Conservation (phyloP, 2,329 filamentous ascomycete species). For the Nothomitra cinnamomea region DNA sequence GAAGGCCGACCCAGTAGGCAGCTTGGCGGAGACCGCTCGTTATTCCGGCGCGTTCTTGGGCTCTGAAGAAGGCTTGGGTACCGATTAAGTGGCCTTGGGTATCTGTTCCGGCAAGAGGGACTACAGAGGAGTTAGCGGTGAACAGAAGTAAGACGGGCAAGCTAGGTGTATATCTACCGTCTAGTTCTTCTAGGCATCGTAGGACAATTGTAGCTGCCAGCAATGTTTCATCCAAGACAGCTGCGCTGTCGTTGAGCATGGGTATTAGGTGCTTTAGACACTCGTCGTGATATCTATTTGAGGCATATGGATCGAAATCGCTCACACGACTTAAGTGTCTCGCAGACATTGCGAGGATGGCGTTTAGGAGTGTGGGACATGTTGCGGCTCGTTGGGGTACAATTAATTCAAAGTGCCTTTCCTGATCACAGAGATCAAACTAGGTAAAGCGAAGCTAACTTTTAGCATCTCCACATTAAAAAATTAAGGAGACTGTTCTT, state of each 20-base stretch:
- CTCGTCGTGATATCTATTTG: constrained; percentile 35
- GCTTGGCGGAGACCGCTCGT: constrained; percentile 27
- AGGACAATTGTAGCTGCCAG: constrained; percentile 40
- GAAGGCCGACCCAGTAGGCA: constrained; percentile 38
- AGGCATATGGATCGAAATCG: constrained; percentile 18
- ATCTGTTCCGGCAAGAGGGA: neutral
- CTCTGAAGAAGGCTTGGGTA: constrained; percentile 18
- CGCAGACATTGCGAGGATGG: constrained; percentile 38
- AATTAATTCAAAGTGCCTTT: constrained; percentile 32
- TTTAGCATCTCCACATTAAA: too few relatives aligned
- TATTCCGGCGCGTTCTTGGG: constrained; percentile 16
- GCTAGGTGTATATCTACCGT: constrained; percentile 28
- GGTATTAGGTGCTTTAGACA: constrained; percentile 35
- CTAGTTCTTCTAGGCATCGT: constrained; percentile 39
- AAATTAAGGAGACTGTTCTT: too few relatives aligned
- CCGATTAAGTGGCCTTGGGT: constrained; percentile 5
- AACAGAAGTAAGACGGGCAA: constrained; percentile 5
- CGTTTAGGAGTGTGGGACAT: constrained; percentile 36
- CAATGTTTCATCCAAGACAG: constrained; percentile 31
- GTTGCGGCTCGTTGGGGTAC: constrained; percentile 35
- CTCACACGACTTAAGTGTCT: constrained; percentile 34
- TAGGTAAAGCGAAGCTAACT: neutral
- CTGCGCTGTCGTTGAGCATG: constrained; percentile 25
- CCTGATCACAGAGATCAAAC: neutral
- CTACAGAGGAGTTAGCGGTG: neutral